These are phyloP conservation scores for Amanita rimosa DNA, from an alignment of 768 basidiomycete species.

Conservation along the genomic window DNA sequence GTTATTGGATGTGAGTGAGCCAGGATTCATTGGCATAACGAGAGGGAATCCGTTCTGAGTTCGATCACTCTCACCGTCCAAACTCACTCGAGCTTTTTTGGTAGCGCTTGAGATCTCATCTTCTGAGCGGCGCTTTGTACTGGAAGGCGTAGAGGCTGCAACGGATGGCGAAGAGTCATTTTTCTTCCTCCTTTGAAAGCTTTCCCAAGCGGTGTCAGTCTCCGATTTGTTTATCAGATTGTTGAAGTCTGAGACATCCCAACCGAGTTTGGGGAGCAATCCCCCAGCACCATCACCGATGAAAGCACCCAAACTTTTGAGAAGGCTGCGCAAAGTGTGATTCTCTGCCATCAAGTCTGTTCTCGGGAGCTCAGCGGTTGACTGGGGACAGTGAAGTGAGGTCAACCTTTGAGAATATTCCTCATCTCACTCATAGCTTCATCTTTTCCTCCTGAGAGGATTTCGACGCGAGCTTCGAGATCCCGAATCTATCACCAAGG, in stretches of 20 bases:
- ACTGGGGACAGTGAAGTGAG: neutral
- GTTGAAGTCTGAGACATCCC: conserved; percentile 68
- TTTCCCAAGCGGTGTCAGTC: conserved; percentile 90
- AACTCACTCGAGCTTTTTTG: conserved; percentile 30
- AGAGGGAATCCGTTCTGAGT: conserved; percentile 40
- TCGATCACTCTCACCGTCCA: conserved; percentile 29
- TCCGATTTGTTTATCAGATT: conserved; percentile 77
- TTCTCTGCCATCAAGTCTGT: conserved; percentile 86
- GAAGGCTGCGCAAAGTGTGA: conserved; percentile 66
- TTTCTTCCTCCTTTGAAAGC: conserved; percentile 67
- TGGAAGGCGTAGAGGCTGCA: neutral
- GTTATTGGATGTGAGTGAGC: conserved; percentile 21
- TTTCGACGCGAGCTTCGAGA: conserved; percentile 90
- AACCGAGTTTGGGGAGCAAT: conserved; percentile 66
- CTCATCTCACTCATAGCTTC: conserved; percentile 78
- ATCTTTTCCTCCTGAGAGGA: conserved; percentile 86
- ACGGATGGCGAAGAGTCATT: conserved; percentile 5
- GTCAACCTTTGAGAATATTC: conserved; percentile 62
- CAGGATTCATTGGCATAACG: conserved; percentile 40
- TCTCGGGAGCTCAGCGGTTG: neutral
- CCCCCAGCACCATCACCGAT: conserved; percentile 85
- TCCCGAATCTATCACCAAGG: conserved; percentile 68
- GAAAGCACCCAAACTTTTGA: conserved; percentile 66
- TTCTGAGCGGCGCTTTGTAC: conserved; percentile 46
- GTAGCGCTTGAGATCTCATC: conserved; percentile 26